A percentile compares a stretch with the other conserved stretches of the same genome.
Conservation (phyloP, 352 stramenopile genomes). For the Thraustochytrium sp. region DNA sequence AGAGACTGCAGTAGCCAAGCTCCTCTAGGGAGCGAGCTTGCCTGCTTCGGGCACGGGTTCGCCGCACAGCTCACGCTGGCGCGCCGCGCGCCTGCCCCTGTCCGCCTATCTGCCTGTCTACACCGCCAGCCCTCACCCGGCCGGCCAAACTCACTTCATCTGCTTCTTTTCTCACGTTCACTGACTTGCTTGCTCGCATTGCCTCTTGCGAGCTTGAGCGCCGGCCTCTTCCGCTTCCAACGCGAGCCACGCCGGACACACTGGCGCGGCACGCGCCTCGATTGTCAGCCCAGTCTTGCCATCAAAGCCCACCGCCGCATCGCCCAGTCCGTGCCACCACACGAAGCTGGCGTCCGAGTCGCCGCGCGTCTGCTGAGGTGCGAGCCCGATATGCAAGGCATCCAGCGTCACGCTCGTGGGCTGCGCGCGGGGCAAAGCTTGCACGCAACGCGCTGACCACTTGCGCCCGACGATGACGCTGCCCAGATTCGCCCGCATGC, state of each 20-base stretch:
- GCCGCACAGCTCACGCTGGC: no score
- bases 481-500: background rate
- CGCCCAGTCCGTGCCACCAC: background rate
- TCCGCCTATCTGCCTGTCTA: no score
- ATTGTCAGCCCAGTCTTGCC: conserved; percentile 9
- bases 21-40: no score
- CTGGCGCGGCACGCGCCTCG: background rate
- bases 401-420: background rate
- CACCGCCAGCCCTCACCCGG: no score
- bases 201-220: no score
- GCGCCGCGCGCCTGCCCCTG: no score
- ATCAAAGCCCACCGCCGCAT: background rate
- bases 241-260: background rate
- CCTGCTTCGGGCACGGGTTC: no score
- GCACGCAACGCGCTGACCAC: background rate
- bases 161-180: no score
- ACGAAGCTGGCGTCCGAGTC: conserved; percentile 1
- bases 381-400: background rate
- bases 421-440: background rate
- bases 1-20: no score
- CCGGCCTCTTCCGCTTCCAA: background rate
- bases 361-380: background rate
- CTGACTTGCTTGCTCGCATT: no score
- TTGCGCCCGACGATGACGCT: background rate
- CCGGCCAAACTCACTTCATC: no score